Conservation (phyloP, 1,284 basidiomycete genomes). For the Stereum hirsutum region DNA sequence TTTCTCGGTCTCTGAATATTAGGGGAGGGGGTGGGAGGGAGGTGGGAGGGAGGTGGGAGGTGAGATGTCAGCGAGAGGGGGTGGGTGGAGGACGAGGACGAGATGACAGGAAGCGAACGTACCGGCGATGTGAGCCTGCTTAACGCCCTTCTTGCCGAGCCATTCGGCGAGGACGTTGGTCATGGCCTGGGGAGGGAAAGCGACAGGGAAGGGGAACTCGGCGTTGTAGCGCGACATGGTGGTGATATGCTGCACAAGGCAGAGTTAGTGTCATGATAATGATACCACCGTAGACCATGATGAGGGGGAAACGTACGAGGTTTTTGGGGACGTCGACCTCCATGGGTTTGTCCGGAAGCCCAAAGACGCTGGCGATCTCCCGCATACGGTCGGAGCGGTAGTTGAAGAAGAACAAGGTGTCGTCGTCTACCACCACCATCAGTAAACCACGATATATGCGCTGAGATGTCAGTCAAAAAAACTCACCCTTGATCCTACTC, state of each 20-base stretch:
- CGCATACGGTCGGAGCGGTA: slow-evolving; percentile 93
- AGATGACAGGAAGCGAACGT: slow-evolving; percentile 10
- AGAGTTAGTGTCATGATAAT: not conserved
- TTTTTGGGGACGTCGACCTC: slow-evolving; percentile 77
- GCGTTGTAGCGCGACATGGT: slow-evolving; percentile 92
- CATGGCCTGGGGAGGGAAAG: slow-evolving; percentile 87
- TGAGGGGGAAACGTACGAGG: slow-evolving; percentile 42
- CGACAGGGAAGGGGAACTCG: slow-evolving; percentile 79
- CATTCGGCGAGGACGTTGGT: slow-evolving; percentile 88
- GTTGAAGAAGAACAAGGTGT: slow-evolving; percentile 92
- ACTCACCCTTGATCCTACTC: slow-evolving; percentile 69
- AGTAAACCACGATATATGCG: not conserved
- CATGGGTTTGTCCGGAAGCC: slow-evolving; percentile 74
- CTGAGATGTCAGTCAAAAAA: not conserved
- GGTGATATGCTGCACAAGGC: slow-evolving; percentile 55
- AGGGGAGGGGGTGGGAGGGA: not conserved
- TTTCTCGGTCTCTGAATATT: slow-evolving; percentile 91
- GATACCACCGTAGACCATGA: not conserved
- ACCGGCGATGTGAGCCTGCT: slow-evolving; percentile 84
- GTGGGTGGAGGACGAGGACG: not conserved
- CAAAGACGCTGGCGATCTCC: slow-evolving; percentile 76
- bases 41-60: not conserved
- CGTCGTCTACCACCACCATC: slow-evolving; percentile 30
- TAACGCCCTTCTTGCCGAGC: slow-evolving; percentile 68
- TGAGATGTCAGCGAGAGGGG: not conserved